Evolutionary conservation across 2,329 filamentous ascomycete genomes (phyloP).

Genomic region (Pseudodiploospora longispora): DNA sequence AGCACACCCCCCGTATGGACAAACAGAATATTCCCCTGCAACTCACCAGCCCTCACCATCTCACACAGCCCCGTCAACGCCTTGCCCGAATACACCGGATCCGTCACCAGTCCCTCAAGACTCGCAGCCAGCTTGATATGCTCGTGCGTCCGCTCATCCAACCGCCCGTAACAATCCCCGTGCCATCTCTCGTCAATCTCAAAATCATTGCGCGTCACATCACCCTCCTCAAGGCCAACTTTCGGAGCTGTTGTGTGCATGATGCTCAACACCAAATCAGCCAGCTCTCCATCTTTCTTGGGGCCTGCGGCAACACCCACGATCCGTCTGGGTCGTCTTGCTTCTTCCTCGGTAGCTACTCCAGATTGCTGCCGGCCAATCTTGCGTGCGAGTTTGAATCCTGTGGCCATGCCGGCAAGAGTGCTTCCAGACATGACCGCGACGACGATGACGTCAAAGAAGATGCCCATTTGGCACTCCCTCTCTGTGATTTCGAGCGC

Average conservation of each 20-base stretch:
- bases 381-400: background rate
- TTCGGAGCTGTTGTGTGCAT: background rate
- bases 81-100: background rate
- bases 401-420: background rate
- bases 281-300: background rate
- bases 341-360: background rate
- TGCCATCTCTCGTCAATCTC: background rate
- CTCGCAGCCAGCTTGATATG: background rate
- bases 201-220: background rate
- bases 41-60: background rate
- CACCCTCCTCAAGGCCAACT: background rate
- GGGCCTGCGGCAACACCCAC: background rate
- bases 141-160: background rate
- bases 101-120: background rate
- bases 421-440: background rate
- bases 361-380: background rate
- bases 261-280: background rate
- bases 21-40: background rate
- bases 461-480: background rate
- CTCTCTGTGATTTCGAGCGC: background rate
- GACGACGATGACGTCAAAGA: background rate
- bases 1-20: background rate
- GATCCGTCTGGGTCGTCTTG: background rate
- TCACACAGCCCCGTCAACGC: background rate
- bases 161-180: background rate